phyloP scores from a whole-genome alignment of 2,329 filamentous ascomycete species.

The Fusarium caatingaense region DNA sequence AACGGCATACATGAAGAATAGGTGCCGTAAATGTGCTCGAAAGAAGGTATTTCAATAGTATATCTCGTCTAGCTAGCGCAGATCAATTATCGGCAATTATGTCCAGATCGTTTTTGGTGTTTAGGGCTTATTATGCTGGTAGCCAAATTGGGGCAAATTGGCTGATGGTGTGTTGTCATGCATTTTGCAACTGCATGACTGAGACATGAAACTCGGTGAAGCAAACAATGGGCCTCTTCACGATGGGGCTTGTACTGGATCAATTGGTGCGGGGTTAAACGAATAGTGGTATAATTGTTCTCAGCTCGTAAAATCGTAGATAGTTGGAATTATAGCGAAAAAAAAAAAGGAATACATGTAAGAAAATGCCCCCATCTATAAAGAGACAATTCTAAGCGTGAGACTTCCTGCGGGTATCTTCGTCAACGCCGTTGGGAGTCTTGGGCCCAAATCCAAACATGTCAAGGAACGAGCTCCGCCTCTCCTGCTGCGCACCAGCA shows the following conservation, averaged over 20 bases:
- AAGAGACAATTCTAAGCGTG: constrained; percentile 11
- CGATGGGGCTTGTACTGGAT: not conserved
- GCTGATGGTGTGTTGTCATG: not conserved
- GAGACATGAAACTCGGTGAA: not conserved
- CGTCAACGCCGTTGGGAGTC: constrained; percentile 15
- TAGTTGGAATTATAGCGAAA: not conserved
- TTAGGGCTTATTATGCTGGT: not conserved
- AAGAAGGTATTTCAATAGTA: not conserved
- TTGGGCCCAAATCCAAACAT: constrained; percentile 28
- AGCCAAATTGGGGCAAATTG: not conserved
- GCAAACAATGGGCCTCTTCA: not conserved
- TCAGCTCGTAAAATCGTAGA: constrained; percentile 4
- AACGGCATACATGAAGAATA: not conserved
- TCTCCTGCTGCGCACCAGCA: constrained; percentile 6
- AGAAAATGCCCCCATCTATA: constrained; percentile 10
- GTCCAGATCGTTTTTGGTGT: not conserved
- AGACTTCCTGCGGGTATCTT: constrained; percentile 30
- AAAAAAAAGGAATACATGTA: not conserved
- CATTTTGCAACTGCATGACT: constrained; percentile 3
- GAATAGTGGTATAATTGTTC: constrained; percentile 1
- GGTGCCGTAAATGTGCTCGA: not conserved
- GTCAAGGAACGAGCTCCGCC: constrained; percentile 33
- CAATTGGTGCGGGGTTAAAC: not conserved
- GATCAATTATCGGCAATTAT: too few species aligned
- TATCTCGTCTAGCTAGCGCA: not conserved